Percentiles rank a stretch among this genome's conserved stretches.
Conservation (phyloP, 2,329 filamentous ascomycete genomes). For the Paracoccidioides lutzii region DNA sequence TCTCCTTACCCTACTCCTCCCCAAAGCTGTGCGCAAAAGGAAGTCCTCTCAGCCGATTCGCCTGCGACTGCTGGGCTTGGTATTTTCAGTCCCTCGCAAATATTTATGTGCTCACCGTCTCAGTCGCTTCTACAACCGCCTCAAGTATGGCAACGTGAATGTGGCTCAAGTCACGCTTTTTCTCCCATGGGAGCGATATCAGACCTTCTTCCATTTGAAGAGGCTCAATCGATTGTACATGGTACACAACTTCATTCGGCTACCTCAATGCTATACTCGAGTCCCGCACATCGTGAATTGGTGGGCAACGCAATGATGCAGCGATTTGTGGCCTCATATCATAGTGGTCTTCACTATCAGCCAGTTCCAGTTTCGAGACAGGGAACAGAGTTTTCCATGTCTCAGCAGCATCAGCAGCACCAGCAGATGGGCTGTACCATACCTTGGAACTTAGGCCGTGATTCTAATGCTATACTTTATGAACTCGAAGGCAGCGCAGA, state of each 20-base stretch:
- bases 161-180: conserved; percentile 9
- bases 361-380: background rate
- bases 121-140: conserved; percentile 14
- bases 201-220: conserved; percentile 14
- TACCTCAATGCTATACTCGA: conserved; percentile 6
- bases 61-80: conserved; percentile 21
- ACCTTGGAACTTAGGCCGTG: background rate
- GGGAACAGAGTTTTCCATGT: background rate
- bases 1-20: conserved; percentile 16
- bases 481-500: conserved; percentile 7
- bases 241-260: background rate
- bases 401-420: conserved; percentile 14
- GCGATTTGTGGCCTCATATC: background rate
- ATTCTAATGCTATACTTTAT: background rate
- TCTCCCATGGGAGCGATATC: conserved; percentile 14
- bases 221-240: background rate
- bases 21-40: conserved; percentile 7
- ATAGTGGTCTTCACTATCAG: conserved; percentile 1
- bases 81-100: conserved; percentile 18
- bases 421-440: conserved; percentile 4
- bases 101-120: conserved; percentile 12
- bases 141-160: conserved; percentile 15
- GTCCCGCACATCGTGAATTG: background rate
- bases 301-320: conserved; percentile 1
- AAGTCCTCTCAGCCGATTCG: conserved; percentile 8